Conservation (phyloP, 2,329 filamentous ascomycete species). For the Pseudogymnoascus sp. region DNA sequence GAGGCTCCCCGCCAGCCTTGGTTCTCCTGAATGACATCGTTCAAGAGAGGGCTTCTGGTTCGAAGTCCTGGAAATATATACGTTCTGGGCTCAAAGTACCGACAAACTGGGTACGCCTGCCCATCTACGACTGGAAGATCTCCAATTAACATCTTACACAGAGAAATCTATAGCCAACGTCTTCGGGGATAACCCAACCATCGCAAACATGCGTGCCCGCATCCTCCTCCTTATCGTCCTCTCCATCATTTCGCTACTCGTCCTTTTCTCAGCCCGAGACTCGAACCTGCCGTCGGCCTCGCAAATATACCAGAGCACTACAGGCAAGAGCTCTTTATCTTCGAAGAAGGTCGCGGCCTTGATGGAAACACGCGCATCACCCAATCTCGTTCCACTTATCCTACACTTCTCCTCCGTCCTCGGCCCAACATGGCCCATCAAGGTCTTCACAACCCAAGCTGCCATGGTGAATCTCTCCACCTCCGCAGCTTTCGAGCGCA, state of each 20-base stretch:
- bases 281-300: neutral
- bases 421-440: constrained; percentile 38
- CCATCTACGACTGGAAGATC: neutral
- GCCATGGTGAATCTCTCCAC: constrained; percentile 12
- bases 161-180: neutral
- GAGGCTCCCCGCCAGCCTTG: neutral
- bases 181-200: neutral
- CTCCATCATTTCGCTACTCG: neutral
- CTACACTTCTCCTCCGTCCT: constrained; percentile 35
- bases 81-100: neutral
- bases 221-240: neutral
- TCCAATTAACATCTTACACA: neutral
- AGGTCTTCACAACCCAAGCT: constrained; percentile 34
- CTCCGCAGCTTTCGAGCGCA: constrained; percentile 33
- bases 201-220: constrained; percentile 2
- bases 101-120: neutral
- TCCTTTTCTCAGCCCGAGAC: neutral
- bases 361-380: constrained; percentile 31
- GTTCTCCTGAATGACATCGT: constrained; percentile 4
- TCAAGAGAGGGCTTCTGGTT: neutral
- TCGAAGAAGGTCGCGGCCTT: constrained; percentile 31
- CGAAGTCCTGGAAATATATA: neutral
- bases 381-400: constrained; percentile 33
- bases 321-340: neutral
- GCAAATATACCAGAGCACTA: neutral